phyloP scores from a whole-genome alignment of 2,329 filamentous ascomycete species.

The Fonsecaea pugnacius region DNA sequence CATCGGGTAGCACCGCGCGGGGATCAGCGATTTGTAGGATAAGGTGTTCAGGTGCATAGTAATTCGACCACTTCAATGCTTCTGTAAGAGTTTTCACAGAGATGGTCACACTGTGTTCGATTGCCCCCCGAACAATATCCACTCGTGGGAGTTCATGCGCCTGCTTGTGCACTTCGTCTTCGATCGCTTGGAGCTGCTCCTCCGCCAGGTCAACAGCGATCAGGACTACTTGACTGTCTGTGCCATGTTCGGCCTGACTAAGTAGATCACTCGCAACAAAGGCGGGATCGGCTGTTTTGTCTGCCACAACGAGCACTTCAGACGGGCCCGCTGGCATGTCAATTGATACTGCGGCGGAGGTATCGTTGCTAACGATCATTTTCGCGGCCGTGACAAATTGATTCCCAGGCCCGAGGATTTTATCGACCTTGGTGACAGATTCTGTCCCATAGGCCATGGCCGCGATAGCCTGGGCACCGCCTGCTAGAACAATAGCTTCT shows the following conservation, averaged over 20 bases:
- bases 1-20: constrained; percentile 72
- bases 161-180: constrained; percentile 87
- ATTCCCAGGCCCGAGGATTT: constrained; percentile 96
- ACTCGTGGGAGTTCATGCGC: constrained; percentile 85
- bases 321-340: constrained; percentile 98
- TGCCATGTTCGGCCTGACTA: constrained; percentile 94
- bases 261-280: constrained; percentile 95
- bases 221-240: constrained; percentile 92
- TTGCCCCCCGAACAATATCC: constrained; percentile 87
- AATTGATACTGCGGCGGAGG: constrained; percentile 90
- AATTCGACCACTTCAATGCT: constrained; percentile 82
- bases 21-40: constrained; percentile 87
- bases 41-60: constrained; percentile 94
- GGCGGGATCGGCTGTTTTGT: constrained; percentile 82
- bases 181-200: constrained; percentile 75
- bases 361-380: constrained; percentile 98
- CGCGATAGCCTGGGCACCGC: constrained; percentile 92
- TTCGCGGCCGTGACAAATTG: constrained; percentile 98
- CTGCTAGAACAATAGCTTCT: constrained; percentile 92
- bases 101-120: constrained; percentile 89
- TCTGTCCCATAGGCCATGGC: constrained; percentile 98
- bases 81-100: constrained; percentile 71
- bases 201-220: constrained; percentile 82
- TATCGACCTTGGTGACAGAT: constrained; percentile 93
- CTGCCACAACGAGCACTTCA: constrained; percentile 94